Evolutionary conservation across 306 rosid species (phyloP), one percentile per base, ranked within the genome.

Genomic region (Acacia melanoxylon): DNA sequence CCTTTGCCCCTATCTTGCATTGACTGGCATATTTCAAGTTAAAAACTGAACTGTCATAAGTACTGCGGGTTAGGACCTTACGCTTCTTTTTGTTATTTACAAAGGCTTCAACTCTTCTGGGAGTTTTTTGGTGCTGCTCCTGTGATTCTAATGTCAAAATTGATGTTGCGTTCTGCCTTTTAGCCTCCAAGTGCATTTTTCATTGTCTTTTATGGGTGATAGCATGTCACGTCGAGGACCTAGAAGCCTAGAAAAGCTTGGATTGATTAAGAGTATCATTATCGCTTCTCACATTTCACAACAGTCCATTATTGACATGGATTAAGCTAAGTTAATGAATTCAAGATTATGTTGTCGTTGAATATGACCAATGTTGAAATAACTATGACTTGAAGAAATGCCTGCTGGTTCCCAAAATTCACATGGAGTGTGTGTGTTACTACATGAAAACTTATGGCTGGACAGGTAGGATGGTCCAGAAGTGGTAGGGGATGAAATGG

Each of bases 291-390:
- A 3, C 80, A 17, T 37, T 37, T 61, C 24, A 24, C 66, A 42
- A 27, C 33, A 4, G 49, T 54, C 45, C 42, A 33, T 37, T 56
- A 41, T 72, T 72, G 62, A 19, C 67, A 8, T 29, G 49, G 17
- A 61, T 59, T 75, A 9, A 75, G 81, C 49, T 77, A 8, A 79
- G 82, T 20, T 5, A 19, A 61, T 70, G 80, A 37, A 44, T 77
- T 45, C 46, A 45, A 11, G 37, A 11, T 61, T 27, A 17, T 76
- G 80, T 24, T 56, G 68, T 9, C 37, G 56, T 62, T 79, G 79
- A 66, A 81, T 61, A 69, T 52, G 16, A 22, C 41, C 54, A 2
- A 37, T 75, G 33, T 62, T 69, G 58, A 67, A 77, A 76, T 62
- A 66, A 67, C 54, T 76, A 58, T 42, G 75, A 67, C 63, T 75